These are phyloP conservation scores for Colletotrichum caudatum DNA, from an alignment of 2,329 filamentous ascomycete genomes.

Conservation along the genomic window DNA sequence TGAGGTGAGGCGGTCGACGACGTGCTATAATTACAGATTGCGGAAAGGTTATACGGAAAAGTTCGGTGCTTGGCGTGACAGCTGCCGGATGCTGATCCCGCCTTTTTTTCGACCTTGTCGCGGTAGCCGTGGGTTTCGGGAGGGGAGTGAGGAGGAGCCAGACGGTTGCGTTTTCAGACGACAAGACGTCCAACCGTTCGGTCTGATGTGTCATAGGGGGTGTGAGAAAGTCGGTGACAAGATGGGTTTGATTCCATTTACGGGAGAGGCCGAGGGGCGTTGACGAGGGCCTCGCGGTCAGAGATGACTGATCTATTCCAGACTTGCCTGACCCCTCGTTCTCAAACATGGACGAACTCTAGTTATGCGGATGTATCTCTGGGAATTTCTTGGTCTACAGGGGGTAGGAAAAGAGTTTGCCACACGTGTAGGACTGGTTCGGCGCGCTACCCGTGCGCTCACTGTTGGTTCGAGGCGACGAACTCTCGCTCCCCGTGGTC, in stretches of 20 bases:
- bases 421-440: constrained; percentile 14
- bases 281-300: background rate
- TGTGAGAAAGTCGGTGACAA: too few species aligned
- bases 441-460: constrained; percentile 2
- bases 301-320: too few species aligned
- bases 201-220: background rate
- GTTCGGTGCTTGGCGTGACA: constrained; percentile 5
- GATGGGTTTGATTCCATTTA: background rate
- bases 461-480: background rate
- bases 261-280: background rate
- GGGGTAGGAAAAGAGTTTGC: background rate
- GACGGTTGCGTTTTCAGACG: background rate
- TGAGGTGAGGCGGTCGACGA: constrained; percentile 25
- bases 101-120: background rate
- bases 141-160: background rate
- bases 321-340: background rate
- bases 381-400: background rate
- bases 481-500: constrained; percentile 2
- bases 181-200: background rate
- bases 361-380: background rate
- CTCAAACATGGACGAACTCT: constrained; percentile 3
- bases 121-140: constrained; percentile 2
- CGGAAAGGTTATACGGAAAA: background rate
- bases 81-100: background rate
- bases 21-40: constrained; percentile 25